A percentile compares a stretch with the other conserved stretches of the same genome.
Conservation (phyloP, 2,329 filamentous ascomycete species). For the Monosporascus sp. region DNA sequence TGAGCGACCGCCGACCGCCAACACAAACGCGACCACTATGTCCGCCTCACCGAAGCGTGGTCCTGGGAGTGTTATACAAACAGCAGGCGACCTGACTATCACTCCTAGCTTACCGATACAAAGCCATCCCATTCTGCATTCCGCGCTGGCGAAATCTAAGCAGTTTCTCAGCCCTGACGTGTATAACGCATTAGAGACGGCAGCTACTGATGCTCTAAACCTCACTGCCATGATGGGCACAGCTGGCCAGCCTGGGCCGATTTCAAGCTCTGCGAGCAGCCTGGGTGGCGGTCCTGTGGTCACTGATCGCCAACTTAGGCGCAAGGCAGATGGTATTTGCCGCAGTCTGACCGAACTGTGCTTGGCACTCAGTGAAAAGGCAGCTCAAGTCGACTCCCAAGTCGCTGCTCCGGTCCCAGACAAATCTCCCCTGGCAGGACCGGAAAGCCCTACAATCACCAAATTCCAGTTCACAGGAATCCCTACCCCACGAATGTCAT, state of each 20-base stretch:
- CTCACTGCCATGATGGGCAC: constrained; percentile 74
- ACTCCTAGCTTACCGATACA: constrained; percentile 44
- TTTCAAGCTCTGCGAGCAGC: constrained; percentile 60
- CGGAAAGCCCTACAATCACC: constrained; percentile 37
- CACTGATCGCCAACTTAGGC: constrained; percentile 77
- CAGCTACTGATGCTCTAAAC: constrained; percentile 73
- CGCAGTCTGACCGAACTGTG: constrained; percentile 89
- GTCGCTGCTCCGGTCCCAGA: constrained; percentile 18
- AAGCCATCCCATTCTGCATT: constrained; percentile 71
- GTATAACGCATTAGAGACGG: constrained; percentile 73
- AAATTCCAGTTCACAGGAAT: constrained; percentile 27
- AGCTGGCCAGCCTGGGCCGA: constrained; percentile 61
- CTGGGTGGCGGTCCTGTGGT: constrained; percentile 47
- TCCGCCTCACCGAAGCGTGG: constrained; percentile 81
- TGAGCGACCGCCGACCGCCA: constrained; percentile 84
- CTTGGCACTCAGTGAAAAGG: constrained; percentile 69
- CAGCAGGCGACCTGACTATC: constrained; percentile 30
- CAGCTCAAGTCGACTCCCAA: constrained; percentile 30
- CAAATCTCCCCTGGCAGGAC: constrained; percentile 22
- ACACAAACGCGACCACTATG: constrained; percentile 77
- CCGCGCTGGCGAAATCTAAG: constrained; percentile 76
- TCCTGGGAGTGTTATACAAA: constrained; percentile 42
- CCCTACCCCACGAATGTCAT: constrained; percentile 16
- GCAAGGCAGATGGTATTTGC: constrained; percentile 90
- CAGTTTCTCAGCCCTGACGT: constrained; percentile 63